Evolutionary conservation across 345 rosid species (phyloP).

Genomic region (Anacardium occidentale): DNA sequence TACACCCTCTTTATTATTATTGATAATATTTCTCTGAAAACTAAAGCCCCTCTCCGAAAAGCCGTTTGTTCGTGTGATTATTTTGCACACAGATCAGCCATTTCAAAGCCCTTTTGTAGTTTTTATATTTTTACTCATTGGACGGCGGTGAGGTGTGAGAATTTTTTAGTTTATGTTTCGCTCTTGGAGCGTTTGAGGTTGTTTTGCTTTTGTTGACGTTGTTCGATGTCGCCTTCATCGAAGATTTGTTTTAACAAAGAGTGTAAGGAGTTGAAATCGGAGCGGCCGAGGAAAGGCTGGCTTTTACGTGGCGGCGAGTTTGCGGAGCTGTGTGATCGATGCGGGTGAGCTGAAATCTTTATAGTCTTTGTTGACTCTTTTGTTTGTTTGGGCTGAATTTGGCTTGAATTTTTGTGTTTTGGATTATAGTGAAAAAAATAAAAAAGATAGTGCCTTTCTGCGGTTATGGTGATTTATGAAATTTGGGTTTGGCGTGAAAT

Average conservation of each 20-base stretch:
- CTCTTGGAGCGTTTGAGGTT: neutral
- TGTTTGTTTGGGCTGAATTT: conserved; percentile 10
- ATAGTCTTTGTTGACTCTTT: conserved; percentile 3
- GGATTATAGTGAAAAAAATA: neutral
- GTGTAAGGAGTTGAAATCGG: conserved; percentile 61
- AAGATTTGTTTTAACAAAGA: conserved; percentile 73
- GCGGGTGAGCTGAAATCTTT: conserved; percentile 59
- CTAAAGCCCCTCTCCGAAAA: conserved; percentile 8
- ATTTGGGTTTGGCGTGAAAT: conserved; percentile 12
- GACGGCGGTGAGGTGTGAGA: neutral
- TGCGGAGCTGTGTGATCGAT: conserved; percentile 92
- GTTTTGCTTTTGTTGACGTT: neutral
- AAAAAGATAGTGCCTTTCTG: neutral
- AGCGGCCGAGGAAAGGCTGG: conserved; percentile 73
- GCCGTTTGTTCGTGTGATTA: conserved; percentile 10
- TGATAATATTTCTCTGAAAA: neutral
- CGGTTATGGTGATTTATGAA: conserved; percentile 10
- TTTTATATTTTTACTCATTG: neutral
- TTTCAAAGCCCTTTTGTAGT: neutral
- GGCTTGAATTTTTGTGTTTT: conserved; percentile 18
- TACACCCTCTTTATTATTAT: neutral
- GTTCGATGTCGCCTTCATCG: conserved; percentile 35
- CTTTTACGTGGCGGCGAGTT: conserved; percentile 73
- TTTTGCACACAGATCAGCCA: conserved; percentile 3
- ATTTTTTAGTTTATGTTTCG: conserved; percentile 9